Evolutionary conservation across 805 yeast genomes (phyloP).

Genomic region (Brettanomyces custersianus): DNA sequence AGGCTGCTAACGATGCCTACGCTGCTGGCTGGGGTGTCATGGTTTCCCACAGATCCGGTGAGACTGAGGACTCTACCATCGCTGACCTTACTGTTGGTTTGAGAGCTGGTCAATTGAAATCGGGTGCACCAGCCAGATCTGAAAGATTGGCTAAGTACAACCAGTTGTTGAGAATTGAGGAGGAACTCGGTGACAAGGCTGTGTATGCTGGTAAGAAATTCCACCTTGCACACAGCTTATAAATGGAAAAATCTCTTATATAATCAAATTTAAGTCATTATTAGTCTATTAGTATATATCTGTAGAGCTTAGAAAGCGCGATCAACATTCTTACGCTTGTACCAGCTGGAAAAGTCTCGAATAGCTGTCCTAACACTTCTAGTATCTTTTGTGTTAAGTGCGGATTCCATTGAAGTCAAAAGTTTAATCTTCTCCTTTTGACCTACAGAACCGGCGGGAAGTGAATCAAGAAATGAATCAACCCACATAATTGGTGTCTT

Average conservation of each 20-base stretch:
- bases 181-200: constrained; percentile 97
- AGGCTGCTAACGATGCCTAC: constrained; percentile 93
- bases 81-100: constrained; percentile 97
- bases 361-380: constrained; percentile 65
- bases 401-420: constrained; percentile 43
- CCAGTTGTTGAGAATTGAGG: constrained; percentile 98
- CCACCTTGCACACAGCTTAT: constrained; percentile 43
- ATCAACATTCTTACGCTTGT: constrained; percentile 60
- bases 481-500: constrained; percentile 50
- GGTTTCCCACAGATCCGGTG: constrained; percentile 99
- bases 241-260: too few relatives aligned
- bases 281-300: background rate
- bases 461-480: constrained; percentile 36
- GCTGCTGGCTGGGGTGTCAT: constrained; percentile 98
- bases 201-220: constrained; percentile 89
- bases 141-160: constrained; percentile 99
- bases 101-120: constrained; percentile 97
- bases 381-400: constrained; percentile 59
- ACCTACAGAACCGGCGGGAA: constrained; percentile 59
- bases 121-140: constrained; percentile 99
- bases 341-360: constrained; percentile 77
- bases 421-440: constrained; percentile 61
- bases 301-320: constrained; percentile 8
- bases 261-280: background rate
- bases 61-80: constrained; percentile 97